A percentile compares a stretch with the other conserved stretches of the same genome.
Conservation (phyloP, 345 rosid species). For the Capsella bursapastoris region DNA sequence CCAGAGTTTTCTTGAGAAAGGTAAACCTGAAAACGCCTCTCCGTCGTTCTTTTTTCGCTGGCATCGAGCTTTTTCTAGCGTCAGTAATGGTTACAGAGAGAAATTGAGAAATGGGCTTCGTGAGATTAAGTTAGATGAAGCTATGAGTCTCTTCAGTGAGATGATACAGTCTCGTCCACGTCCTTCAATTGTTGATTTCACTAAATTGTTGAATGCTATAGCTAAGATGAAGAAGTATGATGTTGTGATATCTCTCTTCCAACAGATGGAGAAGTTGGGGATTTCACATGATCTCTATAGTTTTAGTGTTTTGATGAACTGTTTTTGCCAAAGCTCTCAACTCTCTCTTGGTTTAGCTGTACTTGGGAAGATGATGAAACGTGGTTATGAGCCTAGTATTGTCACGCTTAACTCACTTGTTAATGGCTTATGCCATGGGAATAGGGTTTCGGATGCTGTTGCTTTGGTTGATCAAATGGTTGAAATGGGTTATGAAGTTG, state of each 20-base stretch:
- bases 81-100: neutral
- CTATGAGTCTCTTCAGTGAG: neutral
- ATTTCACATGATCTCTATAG: neutral
- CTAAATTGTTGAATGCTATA: neutral
- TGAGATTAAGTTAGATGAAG: constrained; percentile 10
- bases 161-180: constrained; percentile 6
- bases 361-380: neutral
- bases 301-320: neutral
- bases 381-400: neutral
- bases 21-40: neutral
- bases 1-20: neutral
- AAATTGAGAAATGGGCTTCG: neutral
- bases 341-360: neutral
- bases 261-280: neutral
- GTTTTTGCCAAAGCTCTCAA: neutral
- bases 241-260: constrained; percentile 13
- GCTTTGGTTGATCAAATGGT: neutral
- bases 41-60: neutral
- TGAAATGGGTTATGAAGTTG: neutral
- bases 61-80: neutral
- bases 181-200: neutral
- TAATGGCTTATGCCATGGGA: neutral
- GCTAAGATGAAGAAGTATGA: constrained; percentile 21
- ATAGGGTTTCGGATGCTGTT: neutral
- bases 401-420: neutral